Conservation (phyloP, 306 rosid species). For the Castanospermum australe region DNA sequence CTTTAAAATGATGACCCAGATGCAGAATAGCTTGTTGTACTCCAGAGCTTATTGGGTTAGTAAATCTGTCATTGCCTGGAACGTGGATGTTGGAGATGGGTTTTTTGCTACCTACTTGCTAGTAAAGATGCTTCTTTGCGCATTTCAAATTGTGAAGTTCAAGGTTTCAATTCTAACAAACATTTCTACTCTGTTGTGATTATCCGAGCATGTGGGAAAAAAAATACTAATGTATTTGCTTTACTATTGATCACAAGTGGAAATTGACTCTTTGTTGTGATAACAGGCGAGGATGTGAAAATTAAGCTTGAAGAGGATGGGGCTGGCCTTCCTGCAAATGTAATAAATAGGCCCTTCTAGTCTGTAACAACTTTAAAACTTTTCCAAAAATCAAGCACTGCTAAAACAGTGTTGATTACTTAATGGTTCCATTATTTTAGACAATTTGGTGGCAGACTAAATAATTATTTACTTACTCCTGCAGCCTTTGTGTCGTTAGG, state of each 20-base stretch:
- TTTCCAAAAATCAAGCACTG: slow-evolving; percentile 4
- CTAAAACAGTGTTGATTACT: not conserved
- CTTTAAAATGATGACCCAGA: slow-evolving; percentile 33
- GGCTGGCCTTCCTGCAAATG: slow-evolving; percentile 64
- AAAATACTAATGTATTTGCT: not conserved
- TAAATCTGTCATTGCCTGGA: slow-evolving; percentile 78
- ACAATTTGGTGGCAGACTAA: not conserved
- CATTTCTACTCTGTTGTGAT: not conserved
- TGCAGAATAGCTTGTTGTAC: slow-evolving; percentile 52
- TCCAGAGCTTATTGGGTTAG: slow-evolving; percentile 85
- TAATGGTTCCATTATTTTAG: not conserved
- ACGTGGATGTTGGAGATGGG: slow-evolving; percentile 54
- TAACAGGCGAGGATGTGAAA: slow-evolving; percentile 75
- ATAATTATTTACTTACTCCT: not conserved
- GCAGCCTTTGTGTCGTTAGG: slow-evolving; percentile 44
- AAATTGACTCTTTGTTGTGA: slow-evolving; percentile 23
- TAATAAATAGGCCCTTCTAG: slow-evolving; percentile 37
- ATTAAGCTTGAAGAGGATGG: slow-evolving; percentile 70
- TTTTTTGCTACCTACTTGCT: slow-evolving; percentile 58
- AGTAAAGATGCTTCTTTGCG: slow-evolving; percentile 63
- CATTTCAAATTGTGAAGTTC: slow-evolving; percentile 43
- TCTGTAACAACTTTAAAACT: not conserved
- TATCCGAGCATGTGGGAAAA: not conserved
- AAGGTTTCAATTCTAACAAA: slow-evolving; percentile 46
- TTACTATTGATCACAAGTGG: not conserved